These are phyloP conservation scores for Amanita rimosa DNA, from an alignment of 768 basidiomycete species.

Conservation along the genomic window DNA sequence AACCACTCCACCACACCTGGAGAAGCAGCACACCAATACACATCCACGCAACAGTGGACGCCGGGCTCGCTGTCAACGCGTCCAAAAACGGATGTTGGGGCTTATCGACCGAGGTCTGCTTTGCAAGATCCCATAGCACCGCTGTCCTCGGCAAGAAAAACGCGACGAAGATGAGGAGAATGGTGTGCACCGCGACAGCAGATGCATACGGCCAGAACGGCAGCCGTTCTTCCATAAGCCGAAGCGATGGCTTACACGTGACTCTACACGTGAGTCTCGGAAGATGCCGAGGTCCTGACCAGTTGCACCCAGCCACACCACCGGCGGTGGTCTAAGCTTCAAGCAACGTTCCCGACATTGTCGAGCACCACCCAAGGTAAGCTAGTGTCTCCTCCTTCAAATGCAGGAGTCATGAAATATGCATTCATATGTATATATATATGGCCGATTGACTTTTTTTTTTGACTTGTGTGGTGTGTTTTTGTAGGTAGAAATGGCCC, in stretches of 20 bases:
- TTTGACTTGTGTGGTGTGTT: rapidly evolving
- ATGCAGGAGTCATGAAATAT: too few relatives aligned
- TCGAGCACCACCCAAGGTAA: conserved; percentile 56
- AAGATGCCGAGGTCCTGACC: neutral
- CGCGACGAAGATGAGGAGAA: conserved; percentile 52
- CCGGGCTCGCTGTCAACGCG: conserved; percentile 50
- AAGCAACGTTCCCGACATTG: conserved; percentile 38
- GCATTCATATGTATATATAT: too few relatives aligned
- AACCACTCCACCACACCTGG: conserved; percentile 65
- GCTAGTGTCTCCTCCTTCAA: conserved; percentile 7
- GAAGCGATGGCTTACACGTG: too few relatives aligned
- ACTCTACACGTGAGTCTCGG: conserved; percentile 2
- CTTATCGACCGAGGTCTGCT: conserved; percentile 36
- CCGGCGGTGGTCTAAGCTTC: too few relatives aligned
- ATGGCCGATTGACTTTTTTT: neutral
- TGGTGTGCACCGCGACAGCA: conserved; percentile 54
- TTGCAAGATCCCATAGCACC: conserved; percentile 23
- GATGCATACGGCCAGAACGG: conserved; percentile 54
- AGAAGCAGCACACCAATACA: conserved; percentile 41
- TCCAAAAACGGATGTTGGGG: conserved; percentile 66
- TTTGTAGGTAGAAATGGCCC: conserved; percentile 56
- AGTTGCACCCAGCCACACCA: conserved; percentile 6
- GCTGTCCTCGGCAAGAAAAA: conserved; percentile 62
- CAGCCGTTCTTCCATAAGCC: conserved; percentile 12
- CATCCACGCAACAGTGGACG: conserved; percentile 45